A percentile compares a stretch with the other conserved stretches of the same genome.
These are phyloP conservation scores for Cordyceps tenuipes DNA, from an alignment of 2,329 filamentous ascomycete species.

Conservation along the genomic window DNA sequence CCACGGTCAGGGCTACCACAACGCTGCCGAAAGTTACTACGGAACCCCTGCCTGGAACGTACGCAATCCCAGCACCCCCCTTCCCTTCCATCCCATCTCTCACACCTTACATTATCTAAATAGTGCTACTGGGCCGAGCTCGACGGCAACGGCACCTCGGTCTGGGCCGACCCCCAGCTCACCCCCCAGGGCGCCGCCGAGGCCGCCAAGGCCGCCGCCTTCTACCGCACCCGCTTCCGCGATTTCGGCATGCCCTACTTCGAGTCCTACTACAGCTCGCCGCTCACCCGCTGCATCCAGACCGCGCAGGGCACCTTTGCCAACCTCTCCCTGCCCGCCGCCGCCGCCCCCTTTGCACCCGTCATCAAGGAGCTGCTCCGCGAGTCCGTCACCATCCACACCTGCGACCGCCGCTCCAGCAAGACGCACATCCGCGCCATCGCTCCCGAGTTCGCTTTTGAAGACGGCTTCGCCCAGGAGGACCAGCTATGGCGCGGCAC, in stretches of 20 bases:
- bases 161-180: slow-evolving; percentile 57
- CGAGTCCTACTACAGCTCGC: slow-evolving; percentile 56
- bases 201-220: slow-evolving; percentile 48
- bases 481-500: slow-evolving; percentile 36
- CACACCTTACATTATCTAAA: neutral
- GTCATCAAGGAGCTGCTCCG: slow-evolving; percentile 56
- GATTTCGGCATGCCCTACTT: slow-evolving; percentile 50
- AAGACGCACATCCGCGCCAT: slow-evolving; percentile 43
- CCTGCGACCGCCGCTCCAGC: slow-evolving; percentile 55
- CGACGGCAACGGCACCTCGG: slow-evolving; percentile 53
- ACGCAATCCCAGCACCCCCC: slow-evolving; percentile 19
- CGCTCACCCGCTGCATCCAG: slow-evolving; percentile 52
- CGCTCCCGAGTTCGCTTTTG: slow-evolving; percentile 48
- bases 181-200: slow-evolving; percentile 49
- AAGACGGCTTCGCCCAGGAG: slow-evolving; percentile 51
- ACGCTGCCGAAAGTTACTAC: slow-evolving; percentile 56
- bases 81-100: no score
- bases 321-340: slow-evolving; percentile 41
- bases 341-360: slow-evolving; percentile 43
- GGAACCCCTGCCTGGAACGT: slow-evolving; percentile 63
- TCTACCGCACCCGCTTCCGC: slow-evolving; percentile 48
- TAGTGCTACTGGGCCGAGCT: slow-evolving; percentile 58
- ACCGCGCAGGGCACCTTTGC: slow-evolving; percentile 56
- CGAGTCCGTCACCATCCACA: slow-evolving; percentile 59
- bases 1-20: slow-evolving; percentile 61